Evolutionary conservation across 345 rosid species (phyloP), one percentile per base, ranked within the genome.

Genomic region (Laguncularia racemosa): DNA sequence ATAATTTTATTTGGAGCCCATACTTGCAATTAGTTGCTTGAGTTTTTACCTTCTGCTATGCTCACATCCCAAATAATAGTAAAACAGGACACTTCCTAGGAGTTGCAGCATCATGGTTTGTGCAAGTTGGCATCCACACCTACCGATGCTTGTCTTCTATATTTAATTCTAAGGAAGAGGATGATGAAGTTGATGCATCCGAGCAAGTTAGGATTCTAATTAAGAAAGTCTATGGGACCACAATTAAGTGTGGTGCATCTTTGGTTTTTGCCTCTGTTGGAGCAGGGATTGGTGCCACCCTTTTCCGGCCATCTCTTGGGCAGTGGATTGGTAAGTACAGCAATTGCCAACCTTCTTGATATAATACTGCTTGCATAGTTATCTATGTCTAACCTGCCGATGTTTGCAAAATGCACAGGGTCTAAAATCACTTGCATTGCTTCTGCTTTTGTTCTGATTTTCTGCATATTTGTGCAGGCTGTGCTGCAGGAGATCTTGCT

Each of bases 291-390:
- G 89, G 96, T 47, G 90, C 96, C 28, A 51, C 71, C 59, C 61
- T 87, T 14, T 40, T 85, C 53, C 92, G 92, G 28, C 99, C 99
- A 59, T 85, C 90, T 45, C 43, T 64, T 0, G 99, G 99, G 20
- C 99, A 89, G 45, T 89, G 99, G 97, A 84, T 93, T 14, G 99
- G 99, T 93, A 82, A 81, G 75, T 63, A 53, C 58, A 58, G 28
- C 44, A 16, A 20, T 33, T 0, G 40, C 7, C 40, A 9, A 33
- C 40, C 28, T 33, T 33, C 40, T 33, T 33, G 40, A 33, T 33
- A 33, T 33, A 33, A 33, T 33, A 33, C 40, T 10, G 4, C 40
- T 33, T 33, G 7, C 40, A 4, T 33, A 23, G 40, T 33, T 33
- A 4, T 33, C 6, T 6, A 6, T 33, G 40, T 33, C 40, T 33